These are phyloP conservation scores for Nymphaea thermarum DNA, from an alignment of 164 flowering plant species.

Conservation along the genomic window DNA sequence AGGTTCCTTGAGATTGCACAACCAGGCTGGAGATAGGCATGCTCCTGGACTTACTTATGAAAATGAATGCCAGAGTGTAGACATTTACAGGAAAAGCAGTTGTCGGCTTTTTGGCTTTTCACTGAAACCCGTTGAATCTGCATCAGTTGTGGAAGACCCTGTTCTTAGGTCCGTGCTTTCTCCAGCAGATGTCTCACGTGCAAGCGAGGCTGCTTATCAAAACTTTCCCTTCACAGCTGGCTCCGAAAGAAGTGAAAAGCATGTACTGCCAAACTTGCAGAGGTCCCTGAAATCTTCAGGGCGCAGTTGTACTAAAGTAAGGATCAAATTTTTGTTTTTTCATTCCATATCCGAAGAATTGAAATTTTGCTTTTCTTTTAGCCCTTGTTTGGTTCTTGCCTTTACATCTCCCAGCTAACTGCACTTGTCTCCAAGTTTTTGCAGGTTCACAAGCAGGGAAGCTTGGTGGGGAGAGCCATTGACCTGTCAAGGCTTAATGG, in stretches of 20 bases:
- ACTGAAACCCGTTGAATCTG: slow-evolving; percentile 36
- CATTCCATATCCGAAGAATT: too few relatives aligned
- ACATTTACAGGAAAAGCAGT: slow-evolving; percentile 18
- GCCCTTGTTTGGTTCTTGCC: background rate
- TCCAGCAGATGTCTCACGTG: slow-evolving; percentile 11
- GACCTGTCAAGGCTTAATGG: slow-evolving; percentile 23
- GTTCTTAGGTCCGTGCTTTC: slow-evolving; percentile 9
- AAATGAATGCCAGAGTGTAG: background rate
- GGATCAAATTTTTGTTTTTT: slow-evolving; percentile 11
- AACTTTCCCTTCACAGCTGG: slow-evolving; percentile 9
- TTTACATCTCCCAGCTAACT: background rate
- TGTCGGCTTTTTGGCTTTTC: slow-evolving; percentile 91
- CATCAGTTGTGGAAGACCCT: background rate
- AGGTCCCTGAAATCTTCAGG: slow-evolving; percentile 20
- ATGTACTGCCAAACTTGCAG: slow-evolving; percentile 22
- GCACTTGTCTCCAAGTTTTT: background rate
- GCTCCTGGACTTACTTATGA: background rate
- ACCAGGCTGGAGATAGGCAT: slow-evolving; percentile 11
- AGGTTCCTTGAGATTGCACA: slow-evolving; percentile 14
- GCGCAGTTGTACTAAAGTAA: slow-evolving; percentile 40
- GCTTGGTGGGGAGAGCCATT: slow-evolving; percentile 23
- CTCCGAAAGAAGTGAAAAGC: slow-evolving; percentile 11
- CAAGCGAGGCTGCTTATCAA: slow-evolving; percentile 13
- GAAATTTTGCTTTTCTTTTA: background rate
- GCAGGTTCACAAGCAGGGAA: slow-evolving; percentile 16